A percentile compares a stretch with the other conserved stretches of the same genome.
These are phyloP conservation scores for Citrus inodora DNA, from an alignment of 345 rosid species.

Conservation along the genomic window DNA sequence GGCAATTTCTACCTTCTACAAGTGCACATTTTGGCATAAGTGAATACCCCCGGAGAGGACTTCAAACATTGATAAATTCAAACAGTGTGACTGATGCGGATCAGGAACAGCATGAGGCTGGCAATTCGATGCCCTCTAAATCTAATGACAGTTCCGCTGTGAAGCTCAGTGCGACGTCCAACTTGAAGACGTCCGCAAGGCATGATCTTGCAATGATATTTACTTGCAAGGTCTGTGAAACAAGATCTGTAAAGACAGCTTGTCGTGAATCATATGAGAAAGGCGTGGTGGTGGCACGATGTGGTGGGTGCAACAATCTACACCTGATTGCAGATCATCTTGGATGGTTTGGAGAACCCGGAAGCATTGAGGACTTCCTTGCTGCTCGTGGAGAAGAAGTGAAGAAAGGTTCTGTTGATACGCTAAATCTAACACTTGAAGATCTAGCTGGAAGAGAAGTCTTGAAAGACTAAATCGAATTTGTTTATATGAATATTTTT, in stretches of 20 bases:
- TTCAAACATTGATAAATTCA: slow-evolving; percentile 36
- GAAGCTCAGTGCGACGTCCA: slow-evolving; percentile 40
- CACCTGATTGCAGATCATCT: slow-evolving; percentile 84
- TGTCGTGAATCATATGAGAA: slow-evolving; percentile 78
- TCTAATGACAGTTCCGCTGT: slow-evolving; percentile 25
- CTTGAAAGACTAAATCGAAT: slow-evolving; percentile 24
- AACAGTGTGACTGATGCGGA: slow-evolving; percentile 18
- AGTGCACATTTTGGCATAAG: slow-evolving; percentile 37
- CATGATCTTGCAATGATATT: slow-evolving; percentile 86
- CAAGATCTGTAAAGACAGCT: slow-evolving; percentile 70
- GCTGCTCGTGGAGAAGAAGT: slow-evolving; percentile 84
- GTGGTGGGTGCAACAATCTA: slow-evolving; percentile 77
- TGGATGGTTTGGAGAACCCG: slow-evolving; percentile 91
- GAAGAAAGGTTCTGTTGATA: slow-evolving; percentile 65
- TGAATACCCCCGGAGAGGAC: slow-evolving; percentile 28
- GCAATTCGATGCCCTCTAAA: slow-evolving; percentile 17
- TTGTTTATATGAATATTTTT: not conserved
- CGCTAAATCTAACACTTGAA: slow-evolving; percentile 71
- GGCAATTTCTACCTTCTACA: slow-evolving; percentile 27
- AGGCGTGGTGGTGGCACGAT: slow-evolving; percentile 82
- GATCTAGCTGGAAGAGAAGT: slow-evolving; percentile 71
- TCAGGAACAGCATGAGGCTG: slow-evolving; percentile 18
- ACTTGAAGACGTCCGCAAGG: slow-evolving; percentile 61
- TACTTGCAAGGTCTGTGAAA: slow-evolving; percentile 88
- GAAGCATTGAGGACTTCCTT: slow-evolving; percentile 76